Evolutionary conservation across 495 filamentous ascomycete species (phyloP), one percentile per base, ranked within the genome.

Genomic region (Aspergillus bertholletiae): DNA sequence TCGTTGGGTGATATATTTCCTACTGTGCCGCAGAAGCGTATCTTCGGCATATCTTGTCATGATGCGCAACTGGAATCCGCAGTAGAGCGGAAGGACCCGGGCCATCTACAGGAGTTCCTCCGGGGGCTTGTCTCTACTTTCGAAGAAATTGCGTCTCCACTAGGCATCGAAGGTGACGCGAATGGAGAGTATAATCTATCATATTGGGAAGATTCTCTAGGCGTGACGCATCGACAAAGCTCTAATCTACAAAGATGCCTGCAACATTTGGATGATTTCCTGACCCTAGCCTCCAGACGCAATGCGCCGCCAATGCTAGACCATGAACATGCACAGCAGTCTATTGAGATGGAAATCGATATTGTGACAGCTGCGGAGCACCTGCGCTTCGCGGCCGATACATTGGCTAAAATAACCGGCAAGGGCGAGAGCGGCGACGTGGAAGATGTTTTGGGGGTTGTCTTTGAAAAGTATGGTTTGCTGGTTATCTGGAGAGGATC

Each of bases 321-420:
- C 22, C 57, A 55, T 40, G 66, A 66, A 13, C 71, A 76, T 52
- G 74, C 75, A 27, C 37, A 23, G n/a, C 23, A 62, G 59, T 15
- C n/a, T 13, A 49, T 59, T 7, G 78, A 78, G 12, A 67, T 60
- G 9, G 79, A 83, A 0, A 58, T 82, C 18, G 92, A 97, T 65
- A 84, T 97, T n/a, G 95, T 97, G 3, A 76, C 92, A 43, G 92
- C 91, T n/a, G 95, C 94, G 0, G 94, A 99, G 69, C 81, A 89
- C 65, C 71, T 97, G 49, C 88, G 94, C 28, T 81, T 80, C 44
- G 92, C 93, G 13, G 95, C 92, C 2, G 85, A 86, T 28, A 81
- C 81, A 50, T 74, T 99, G 11, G 87, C 89, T 2, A 84, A 85
- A 58, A 96, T 97, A 55, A 97, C 91, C 4, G 94, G 94, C 2